Conservation (phyloP, 345 rosid species). For the Populus alba region DNA sequence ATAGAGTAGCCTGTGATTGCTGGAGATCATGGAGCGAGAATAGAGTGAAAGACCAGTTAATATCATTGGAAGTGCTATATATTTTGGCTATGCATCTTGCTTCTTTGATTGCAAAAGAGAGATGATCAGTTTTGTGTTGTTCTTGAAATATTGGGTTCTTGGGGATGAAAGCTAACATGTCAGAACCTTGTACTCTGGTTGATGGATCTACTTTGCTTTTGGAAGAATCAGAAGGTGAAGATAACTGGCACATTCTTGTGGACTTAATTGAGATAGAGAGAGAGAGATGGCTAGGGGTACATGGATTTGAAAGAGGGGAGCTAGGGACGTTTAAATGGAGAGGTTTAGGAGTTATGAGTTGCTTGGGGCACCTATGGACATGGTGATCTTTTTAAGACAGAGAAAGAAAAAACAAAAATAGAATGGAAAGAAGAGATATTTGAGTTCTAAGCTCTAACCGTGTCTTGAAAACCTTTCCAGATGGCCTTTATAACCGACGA, state of each 20-base stretch:
- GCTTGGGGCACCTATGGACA: neutral
- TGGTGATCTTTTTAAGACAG: neutral
- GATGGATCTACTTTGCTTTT: slow-evolving; percentile 20
- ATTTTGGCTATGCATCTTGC: slow-evolving; percentile 31
- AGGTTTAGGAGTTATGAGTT: neutral
- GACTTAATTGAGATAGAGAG: neutral
- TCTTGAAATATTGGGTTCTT: slow-evolving; percentile 32
- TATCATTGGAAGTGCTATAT: slow-evolving; percentile 44
- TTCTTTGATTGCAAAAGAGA: slow-evolving; percentile 28
- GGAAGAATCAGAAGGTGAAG: slow-evolving; percentile 13
- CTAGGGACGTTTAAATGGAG: slow-evolving; percentile 14
- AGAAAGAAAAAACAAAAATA: neutral
- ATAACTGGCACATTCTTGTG: slow-evolving; percentile 16
- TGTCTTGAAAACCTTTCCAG: slow-evolving; percentile 8
- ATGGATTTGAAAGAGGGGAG: neutral
- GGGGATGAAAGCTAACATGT: slow-evolving; percentile 43
- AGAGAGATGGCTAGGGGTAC: neutral
- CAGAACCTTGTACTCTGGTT: slow-evolving; percentile 16
- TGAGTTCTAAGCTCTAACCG: slow-evolving; percentile 1
- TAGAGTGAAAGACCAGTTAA: slow-evolving; percentile 42
- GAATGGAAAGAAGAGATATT: neutral
- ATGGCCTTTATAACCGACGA: slow-evolving; percentile 30
- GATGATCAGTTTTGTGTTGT: slow-evolving; percentile 10
- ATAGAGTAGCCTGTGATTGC: slow-evolving; percentile 74
- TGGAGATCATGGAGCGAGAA: slow-evolving; percentile 52